These are phyloP conservation scores for Cucurbita pepo DNA, from an alignment of 306 rosid genomes.

Conservation along the genomic window DNA sequence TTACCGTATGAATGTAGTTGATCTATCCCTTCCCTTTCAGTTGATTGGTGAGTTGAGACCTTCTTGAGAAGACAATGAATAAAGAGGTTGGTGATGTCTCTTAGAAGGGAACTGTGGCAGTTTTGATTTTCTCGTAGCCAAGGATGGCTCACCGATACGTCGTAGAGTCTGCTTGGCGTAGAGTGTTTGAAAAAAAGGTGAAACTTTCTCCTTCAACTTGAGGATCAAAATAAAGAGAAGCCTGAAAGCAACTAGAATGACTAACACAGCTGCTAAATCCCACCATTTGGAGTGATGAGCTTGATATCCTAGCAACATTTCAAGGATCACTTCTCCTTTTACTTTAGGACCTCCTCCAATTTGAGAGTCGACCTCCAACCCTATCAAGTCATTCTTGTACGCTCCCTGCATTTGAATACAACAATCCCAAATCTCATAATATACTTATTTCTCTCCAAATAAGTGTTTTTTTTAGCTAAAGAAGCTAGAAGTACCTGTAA, in stretches of 20 bases:
- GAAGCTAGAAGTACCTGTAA: slow-evolving; percentile 37
- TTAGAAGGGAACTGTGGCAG: slow-evolving; percentile 46
- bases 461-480: not conserved
- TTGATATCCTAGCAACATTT: slow-evolving; percentile 42
- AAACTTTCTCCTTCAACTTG: slow-evolving; percentile 50
- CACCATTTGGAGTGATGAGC: slow-evolving; percentile 68
- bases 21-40: not conserved
- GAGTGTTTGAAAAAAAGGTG: slow-evolving; percentile 31
- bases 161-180: slow-evolving; percentile 36
- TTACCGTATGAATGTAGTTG: not conserved
- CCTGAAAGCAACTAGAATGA: slow-evolving; percentile 37
- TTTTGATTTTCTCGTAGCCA: slow-evolving; percentile 8
- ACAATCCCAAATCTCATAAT: not conserved
- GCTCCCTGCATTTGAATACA: slow-evolving; percentile 45
- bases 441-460: not conserved
- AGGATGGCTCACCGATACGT: not conserved
- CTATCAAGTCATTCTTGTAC: slow-evolving; percentile 71
- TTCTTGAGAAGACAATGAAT: slow-evolving; percentile 61
- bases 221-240: slow-evolving; percentile 51
- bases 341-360: slow-evolving; percentile 41
- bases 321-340: slow-evolving; percentile 51
- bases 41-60: slow-evolving; percentile 60
- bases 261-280: slow-evolving; percentile 55
- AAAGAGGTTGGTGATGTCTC: slow-evolving; percentile 51
- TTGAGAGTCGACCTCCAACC: slow-evolving; percentile 48